phyloP scores from a whole-genome alignment of 805 yeast species.

The Kodamaea sagamina region DNA sequence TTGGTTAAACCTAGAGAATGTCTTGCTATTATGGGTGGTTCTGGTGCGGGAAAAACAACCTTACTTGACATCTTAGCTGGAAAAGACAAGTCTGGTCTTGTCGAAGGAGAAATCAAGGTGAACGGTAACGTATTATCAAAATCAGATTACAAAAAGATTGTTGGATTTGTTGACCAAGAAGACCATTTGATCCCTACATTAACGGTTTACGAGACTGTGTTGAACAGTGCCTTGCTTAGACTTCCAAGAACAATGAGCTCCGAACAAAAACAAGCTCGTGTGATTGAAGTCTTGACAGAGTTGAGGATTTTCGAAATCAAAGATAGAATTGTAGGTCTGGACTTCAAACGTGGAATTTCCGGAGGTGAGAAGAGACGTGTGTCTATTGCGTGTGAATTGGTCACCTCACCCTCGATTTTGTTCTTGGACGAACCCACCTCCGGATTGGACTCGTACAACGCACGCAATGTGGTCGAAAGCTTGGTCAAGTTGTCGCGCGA shows the following conservation, averaged over 20 bases:
- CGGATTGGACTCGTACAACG: constrained; percentile 92
- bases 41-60: constrained; percentile 98
- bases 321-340: constrained; percentile 86
- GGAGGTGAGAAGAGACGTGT: constrained; percentile 94
- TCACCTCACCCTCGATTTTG: constrained; percentile 80
- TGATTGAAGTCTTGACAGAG: constrained; percentile 80
- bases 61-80: constrained; percentile 87
- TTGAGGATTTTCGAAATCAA: constrained; percentile 79
- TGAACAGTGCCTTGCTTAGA: constrained; percentile 86
- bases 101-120: constrained; percentile 66
- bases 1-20: constrained; percentile 84
- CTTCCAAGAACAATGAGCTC: constrained; percentile 80
- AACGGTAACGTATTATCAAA: constrained; percentile 61
- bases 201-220: constrained; percentile 93
- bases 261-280: constrained; percentile 72
- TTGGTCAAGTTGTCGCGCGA: constrained; percentile 76
- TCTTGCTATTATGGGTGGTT: constrained; percentile 96
- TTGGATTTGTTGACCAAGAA: constrained; percentile 97
- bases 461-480: constrained; percentile 85
- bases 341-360: constrained; percentile 85
- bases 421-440: constrained; percentile 94
- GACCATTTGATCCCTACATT: constrained; percentile 87
- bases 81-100: constrained; percentile 75
- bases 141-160: constrained; percentile 59
- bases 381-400: constrained; percentile 90